Conservation (phyloP, 805 yeast genomes). For the Candida ficus region DNA sequence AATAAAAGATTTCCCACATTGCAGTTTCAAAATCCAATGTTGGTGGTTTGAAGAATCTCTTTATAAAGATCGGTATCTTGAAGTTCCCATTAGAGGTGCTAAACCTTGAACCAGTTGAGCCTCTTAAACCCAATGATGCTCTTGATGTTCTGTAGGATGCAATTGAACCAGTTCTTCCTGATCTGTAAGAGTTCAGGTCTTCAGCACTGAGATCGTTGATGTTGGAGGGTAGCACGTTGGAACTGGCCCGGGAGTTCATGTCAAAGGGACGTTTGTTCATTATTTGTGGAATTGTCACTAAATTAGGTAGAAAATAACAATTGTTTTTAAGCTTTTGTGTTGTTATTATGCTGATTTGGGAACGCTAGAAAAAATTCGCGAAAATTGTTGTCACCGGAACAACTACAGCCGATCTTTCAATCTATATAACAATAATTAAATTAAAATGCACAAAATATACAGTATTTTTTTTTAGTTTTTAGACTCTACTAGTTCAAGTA, state of each 20-base stretch:
- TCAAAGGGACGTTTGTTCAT: constrained; percentile 8
- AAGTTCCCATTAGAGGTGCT: constrained; percentile 14
- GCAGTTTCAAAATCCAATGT: constrained; percentile 91
- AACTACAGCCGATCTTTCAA: neutral
- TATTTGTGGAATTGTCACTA: no score
- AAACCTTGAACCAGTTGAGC: constrained; percentile 2
- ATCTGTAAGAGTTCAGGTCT: constrained; percentile 21
- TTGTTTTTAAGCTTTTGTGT: no score
- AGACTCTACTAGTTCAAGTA: constrained; percentile 41
- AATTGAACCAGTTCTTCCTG: constrained; percentile 16
- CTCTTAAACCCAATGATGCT: constrained; percentile 11
- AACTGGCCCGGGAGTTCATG: no score
- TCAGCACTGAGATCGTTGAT: constrained; percentile 16
- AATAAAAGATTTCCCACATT: constrained; percentile 79
- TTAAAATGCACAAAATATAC: neutral
- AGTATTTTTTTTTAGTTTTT: no score
- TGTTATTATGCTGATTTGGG: no score
- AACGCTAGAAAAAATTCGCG: no score
- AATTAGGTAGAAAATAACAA: no score
- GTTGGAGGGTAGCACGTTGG: constrained; percentile 18
- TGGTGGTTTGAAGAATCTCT: constrained; percentile 60
- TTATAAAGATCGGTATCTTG: constrained; percentile 30
- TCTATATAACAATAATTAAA: no score
- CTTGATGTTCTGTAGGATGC: constrained; percentile 5
- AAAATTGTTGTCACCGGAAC: neutral